Evolutionary conservation across 306 rosid genomes (phyloP).

Genomic region (Lathyrus oleraceus): DNA sequence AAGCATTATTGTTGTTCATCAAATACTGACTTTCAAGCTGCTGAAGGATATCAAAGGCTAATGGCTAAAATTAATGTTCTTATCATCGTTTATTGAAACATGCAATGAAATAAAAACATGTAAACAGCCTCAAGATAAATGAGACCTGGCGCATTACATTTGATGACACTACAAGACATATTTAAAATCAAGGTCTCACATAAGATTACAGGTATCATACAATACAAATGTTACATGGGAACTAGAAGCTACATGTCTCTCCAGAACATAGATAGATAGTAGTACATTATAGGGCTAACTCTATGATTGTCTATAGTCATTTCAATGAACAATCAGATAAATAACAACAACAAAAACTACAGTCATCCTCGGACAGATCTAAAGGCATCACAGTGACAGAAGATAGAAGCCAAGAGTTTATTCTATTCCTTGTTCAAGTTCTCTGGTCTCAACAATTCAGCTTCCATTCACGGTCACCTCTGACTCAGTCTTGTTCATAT

Average conservation of each 20-base stretch:
- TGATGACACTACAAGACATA: background rate
- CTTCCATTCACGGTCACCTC: slow-evolving; percentile 58
- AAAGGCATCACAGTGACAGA: slow-evolving; percentile 52
- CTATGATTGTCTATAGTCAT: slow-evolving; percentile 56
- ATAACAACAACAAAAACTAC: slow-evolving; percentile 54
- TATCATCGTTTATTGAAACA: background rate
- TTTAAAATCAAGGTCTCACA: slow-evolving; percentile 39
- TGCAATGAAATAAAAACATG: background rate
- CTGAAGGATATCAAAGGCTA: background rate
- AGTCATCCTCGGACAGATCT: slow-evolving; percentile 51
- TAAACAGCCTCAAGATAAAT: background rate
- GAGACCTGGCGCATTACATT: background rate
- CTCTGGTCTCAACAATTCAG: slow-evolving; percentile 42
- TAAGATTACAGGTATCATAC: slow-evolving; percentile 63
- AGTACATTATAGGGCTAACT: slow-evolving; percentile 64
- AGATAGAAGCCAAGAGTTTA: slow-evolving; percentile 38
- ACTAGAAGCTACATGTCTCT: slow-evolving; percentile 53
- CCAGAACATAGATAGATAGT: slow-evolving; percentile 48
- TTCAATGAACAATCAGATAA: slow-evolving; percentile 65
- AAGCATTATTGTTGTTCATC: slow-evolving; percentile 16
- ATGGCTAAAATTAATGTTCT: background rate
- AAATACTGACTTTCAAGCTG: background rate
- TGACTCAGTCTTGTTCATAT: slow-evolving; percentile 46
- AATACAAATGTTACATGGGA: slow-evolving; percentile 50
- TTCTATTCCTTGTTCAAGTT: slow-evolving; percentile 39